Base-by-base conservation (phyloP, 2,329 filamentous ascomycete species). In the Hypomyces perniciosus region DNA sequence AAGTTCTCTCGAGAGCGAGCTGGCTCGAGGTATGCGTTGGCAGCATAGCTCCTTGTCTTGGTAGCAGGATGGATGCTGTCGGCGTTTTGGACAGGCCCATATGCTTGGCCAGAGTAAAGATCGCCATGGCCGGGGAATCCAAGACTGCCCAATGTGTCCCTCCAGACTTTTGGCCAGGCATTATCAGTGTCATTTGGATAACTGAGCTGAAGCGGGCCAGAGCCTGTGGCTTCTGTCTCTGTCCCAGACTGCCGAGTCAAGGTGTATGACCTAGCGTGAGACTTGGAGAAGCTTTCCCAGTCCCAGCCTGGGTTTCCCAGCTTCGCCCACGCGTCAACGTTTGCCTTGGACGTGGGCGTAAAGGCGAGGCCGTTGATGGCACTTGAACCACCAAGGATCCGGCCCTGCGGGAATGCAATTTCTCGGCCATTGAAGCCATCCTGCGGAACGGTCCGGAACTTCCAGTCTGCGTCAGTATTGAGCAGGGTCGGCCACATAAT, bases 21-120 rank as follows among this genome's bases (percentile, higher is more conserved):
- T 31, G 65, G 58, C 6, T 63, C 57, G 1, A 56, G 57, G 56
- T 70, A 70, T 2, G 61, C 66, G 2, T 54, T 68, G 5, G 54
- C 62, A 0, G 68, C 56, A 31, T 62, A 69, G 45, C 67, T 67
- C 31, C 67, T 57, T n/a, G 59, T 62, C 41, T 63, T 65, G 1
- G 58, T 63, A 5, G 52, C 55, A 1, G 58, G 61, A 44, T 68
- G 59, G 45, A 69, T 64, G 31, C 57, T 62, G 4, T 59, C 62
- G n/a, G 63, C 52, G 33, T 65, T 63, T 35, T 64, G 60, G 48
- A 66, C 64, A 6, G 63, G 64, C 6, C 66, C 66, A 7, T 60
- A 29, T 1, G 62, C 58, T 33, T 54, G 58, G 8, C 63, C 64
- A 2, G 54, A 53, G 6, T 66, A 58, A 2, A 66, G 65, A 46